Percentiles rank a stretch among this genome's conserved stretches.
Conservation (phyloP, 345 rosid genomes). For the Salix purpurea region DNA sequence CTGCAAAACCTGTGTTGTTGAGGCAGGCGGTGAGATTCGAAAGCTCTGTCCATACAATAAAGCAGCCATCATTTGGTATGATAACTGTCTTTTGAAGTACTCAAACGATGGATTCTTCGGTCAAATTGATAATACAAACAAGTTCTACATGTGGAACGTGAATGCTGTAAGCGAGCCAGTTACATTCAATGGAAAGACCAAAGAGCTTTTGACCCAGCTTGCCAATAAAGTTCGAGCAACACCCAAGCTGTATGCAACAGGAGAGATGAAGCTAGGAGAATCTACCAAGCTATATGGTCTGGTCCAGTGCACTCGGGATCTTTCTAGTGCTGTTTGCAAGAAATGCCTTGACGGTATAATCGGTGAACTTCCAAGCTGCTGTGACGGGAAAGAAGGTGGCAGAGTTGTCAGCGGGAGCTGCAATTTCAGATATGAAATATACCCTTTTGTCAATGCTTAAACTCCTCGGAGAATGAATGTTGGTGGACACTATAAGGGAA, state of each 20-base stretch:
- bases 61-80: conserved; percentile 45
- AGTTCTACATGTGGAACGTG: conserved; percentile 38
- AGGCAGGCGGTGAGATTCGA: conserved; percentile 27
- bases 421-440: conserved; percentile 43
- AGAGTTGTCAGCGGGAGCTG: conserved; percentile 46
- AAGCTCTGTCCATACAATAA: conserved; percentile 33
- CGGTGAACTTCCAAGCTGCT: conserved; percentile 39
- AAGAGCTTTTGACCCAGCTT: conserved; percentile 23
- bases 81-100: conserved; percentile 40
- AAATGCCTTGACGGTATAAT: conserved; percentile 38
- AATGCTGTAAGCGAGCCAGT: conserved; percentile 16
- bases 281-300: conserved; percentile 33
- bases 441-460: conserved; percentile 37
- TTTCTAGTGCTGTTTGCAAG: conserved; percentile 25
- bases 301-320: conserved; percentile 42
- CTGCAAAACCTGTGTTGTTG: conserved; percentile 36
- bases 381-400: conserved; percentile 49
- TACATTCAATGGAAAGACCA: conserved; percentile 28
- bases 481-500: background rate
- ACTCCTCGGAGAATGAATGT: background rate
- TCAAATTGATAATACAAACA: conserved; percentile 34
- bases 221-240: conserved; percentile 15
- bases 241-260: conserved; percentile 23
- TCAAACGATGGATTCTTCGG: conserved; percentile 34
- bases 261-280: conserved; percentile 15